Evolutionary conservation across 768 basidiomycete species (phyloP).

Genomic region (Mycena alexandri): DNA sequence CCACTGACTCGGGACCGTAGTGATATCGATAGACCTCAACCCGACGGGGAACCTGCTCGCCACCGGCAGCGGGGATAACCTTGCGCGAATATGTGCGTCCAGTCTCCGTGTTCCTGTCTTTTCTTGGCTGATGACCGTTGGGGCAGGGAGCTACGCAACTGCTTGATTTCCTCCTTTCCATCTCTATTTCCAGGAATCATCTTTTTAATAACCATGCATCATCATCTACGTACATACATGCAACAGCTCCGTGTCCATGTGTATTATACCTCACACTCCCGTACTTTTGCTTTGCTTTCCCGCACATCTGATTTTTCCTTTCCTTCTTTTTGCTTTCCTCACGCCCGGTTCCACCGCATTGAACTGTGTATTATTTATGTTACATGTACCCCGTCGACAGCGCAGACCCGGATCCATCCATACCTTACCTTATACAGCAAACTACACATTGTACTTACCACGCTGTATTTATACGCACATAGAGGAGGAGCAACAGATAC

Average conservation of each 20-base stretch:
- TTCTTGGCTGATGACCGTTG: not conserved
- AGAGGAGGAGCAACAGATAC: not conserved
- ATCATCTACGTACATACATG: conserved; percentile 16
- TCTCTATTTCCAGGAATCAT: not conserved
- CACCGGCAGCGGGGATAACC: conserved; percentile 68
- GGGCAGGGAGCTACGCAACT: conserved; percentile 41
- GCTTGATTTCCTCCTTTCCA: not conserved
- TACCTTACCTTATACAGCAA: conserved; percentile 2
- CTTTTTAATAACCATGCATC: not conserved
- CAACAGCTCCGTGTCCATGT: conserved; percentile 5
- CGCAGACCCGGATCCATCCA: conserved; percentile 17
- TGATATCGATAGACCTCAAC: conserved; percentile 65
- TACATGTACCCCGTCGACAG: conserved; percentile 5
- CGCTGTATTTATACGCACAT: conserved; percentile 9
- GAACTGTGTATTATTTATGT: conserved; percentile 16
- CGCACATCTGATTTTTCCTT: not conserved
- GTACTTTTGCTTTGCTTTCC: conserved; percentile 6
- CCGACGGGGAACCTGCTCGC: conserved; percentile 61
- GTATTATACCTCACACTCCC: conserved; percentile 4
- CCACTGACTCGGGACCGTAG: conserved; percentile 40
- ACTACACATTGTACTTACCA: conserved; percentile 8
- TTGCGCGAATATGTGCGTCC: conserved; percentile 66
- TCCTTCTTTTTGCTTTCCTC: conserved; percentile 4
- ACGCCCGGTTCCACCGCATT: conserved; percentile 2
- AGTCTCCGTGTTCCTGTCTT: conserved; percentile 1